These are phyloP conservation scores for Angomonas desouzai DNA, from an alignment of 208 protist species.

Conservation along the genomic window DNA sequence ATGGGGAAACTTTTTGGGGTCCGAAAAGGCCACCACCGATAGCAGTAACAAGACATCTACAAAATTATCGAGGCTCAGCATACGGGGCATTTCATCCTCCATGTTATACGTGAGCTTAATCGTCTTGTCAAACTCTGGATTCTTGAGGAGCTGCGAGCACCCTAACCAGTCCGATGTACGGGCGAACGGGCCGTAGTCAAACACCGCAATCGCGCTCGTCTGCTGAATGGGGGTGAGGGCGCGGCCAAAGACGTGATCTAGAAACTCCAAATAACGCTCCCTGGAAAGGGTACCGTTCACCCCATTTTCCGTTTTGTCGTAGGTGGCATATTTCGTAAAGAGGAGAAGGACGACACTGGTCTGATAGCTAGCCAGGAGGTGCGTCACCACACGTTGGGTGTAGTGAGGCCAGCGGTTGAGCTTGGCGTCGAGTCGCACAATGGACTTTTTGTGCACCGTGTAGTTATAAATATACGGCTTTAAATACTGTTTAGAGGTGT, in stretches of 20 bases:
- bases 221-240: slow-evolving; percentile 39
- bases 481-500: slow-evolving; percentile 56
- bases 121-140: slow-evolving; percentile 1
- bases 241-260: slow-evolving; percentile 47
- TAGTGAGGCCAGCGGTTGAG: slow-evolving; percentile 65
- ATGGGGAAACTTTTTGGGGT: slow-evolving; percentile 44
- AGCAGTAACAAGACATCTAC: slow-evolving; percentile 80
- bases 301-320: not conserved
- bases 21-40: slow-evolving; percentile 67
- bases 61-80: slow-evolving; percentile 64
- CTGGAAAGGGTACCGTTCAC: slow-evolving; percentile 38
- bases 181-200: slow-evolving; percentile 56
- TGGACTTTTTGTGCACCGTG: slow-evolving; percentile 43
- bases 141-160: not conserved
- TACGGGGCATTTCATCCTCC: not conserved
- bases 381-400: slow-evolving; percentile 55
- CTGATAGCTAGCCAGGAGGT: slow-evolving; percentile 49
- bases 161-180: slow-evolving; percentile 36
- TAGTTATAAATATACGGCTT: slow-evolving; percentile 48
- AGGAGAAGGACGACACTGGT: slow-evolving; percentile 54
- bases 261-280: slow-evolving; percentile 45
- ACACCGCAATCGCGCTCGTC: slow-evolving; percentile 51
- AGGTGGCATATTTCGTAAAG: slow-evolving; percentile 45
- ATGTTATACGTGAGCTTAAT: slow-evolving; percentile 8
- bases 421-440: slow-evolving; percentile 41